These are phyloP conservation scores for Erodium texanum DNA, from an alignment of 441 rosid genomes.

Conservation along the genomic window DNA sequence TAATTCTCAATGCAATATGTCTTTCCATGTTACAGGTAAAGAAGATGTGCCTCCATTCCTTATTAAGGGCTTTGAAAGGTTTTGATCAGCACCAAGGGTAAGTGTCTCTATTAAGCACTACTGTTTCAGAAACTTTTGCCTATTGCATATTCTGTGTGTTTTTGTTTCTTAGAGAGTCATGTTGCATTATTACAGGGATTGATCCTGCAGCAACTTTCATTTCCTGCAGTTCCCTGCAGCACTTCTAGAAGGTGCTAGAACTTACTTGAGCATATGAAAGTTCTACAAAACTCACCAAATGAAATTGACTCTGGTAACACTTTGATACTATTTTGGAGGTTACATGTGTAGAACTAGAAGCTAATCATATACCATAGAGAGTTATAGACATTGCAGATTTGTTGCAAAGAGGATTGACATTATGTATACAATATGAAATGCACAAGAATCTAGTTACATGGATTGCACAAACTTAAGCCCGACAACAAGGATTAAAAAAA, in stretches of 20 bases:
- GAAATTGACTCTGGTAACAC: too few species aligned
- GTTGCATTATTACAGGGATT: background rate
- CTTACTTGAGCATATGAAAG: background rate
- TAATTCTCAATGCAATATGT: background rate
- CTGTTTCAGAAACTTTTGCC: background rate
- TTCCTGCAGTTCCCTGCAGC: background rate
- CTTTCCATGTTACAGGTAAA: background rate
- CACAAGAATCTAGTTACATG: background rate
- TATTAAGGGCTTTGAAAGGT: background rate
- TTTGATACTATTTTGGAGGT: background rate
- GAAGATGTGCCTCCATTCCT: slow-evolving; percentile 1
- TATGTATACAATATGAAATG: too few species aligned
- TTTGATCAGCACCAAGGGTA: background rate
- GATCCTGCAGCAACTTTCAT: background rate
- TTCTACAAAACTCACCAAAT: too few species aligned
- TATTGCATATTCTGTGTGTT: background rate
- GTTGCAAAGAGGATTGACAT: background rate
- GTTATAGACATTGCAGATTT: background rate
- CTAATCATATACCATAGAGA: background rate
- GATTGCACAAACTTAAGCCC: too few species aligned
- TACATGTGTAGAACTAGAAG: background rate
- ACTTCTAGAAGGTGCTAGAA: background rate
- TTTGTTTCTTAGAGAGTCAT: background rate
- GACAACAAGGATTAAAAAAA: too few species aligned
- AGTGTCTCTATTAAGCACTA: background rate